Evolutionary conservation across 352 stramenopile genomes (phyloP).

Genomic region (Phytophthora idaei): DNA sequence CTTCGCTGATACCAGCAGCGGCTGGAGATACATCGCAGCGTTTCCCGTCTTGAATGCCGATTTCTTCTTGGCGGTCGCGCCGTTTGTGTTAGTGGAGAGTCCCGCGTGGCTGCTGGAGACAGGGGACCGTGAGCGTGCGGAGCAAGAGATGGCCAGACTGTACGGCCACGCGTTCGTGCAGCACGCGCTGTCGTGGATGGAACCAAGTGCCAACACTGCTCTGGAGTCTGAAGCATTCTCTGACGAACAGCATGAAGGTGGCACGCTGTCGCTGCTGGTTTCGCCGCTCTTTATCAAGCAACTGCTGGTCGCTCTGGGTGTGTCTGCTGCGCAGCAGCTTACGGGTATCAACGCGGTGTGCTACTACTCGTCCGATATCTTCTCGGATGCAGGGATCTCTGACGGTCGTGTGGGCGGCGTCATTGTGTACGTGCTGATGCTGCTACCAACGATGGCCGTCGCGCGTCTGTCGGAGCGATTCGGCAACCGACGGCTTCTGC

Average conservation of each 20-base stretch:
- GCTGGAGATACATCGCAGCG: constrained; percentile 39
- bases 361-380: constrained; percentile 69
- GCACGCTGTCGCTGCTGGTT: constrained; percentile 14
- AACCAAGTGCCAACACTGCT: constrained; percentile 9
- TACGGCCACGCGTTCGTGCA: constrained; percentile 35
- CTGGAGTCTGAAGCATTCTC: constrained; percentile 11
- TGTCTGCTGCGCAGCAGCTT: constrained; percentile 55
- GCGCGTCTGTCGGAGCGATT: constrained; percentile 42
- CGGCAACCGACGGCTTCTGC: constrained; percentile 49
- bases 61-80: constrained; percentile 32
- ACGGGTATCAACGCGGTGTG: constrained; percentile 72
- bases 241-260: constrained; percentile 15
- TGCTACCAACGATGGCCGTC: constrained; percentile 40
- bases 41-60: constrained; percentile 38
- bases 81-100: constrained; percentile 43
- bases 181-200: constrained; percentile 36
- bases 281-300: constrained; percentile 42
- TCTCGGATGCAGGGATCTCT: constrained; percentile 50
- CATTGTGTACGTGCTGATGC: constrained; percentile 32
- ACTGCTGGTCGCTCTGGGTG: constrained; percentile 42
- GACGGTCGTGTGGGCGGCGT: constrained; percentile 54
- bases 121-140: constrained; percentile 21
- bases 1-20: constrained; percentile 26
- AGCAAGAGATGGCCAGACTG: constrained; percentile 29
- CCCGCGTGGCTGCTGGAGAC: constrained; percentile 53